Evolutionary conservation across 208 protist genomes (phyloP), one percentile per base, ranked within the genome.

Genomic region (Trypanosoma theileri): DNA sequence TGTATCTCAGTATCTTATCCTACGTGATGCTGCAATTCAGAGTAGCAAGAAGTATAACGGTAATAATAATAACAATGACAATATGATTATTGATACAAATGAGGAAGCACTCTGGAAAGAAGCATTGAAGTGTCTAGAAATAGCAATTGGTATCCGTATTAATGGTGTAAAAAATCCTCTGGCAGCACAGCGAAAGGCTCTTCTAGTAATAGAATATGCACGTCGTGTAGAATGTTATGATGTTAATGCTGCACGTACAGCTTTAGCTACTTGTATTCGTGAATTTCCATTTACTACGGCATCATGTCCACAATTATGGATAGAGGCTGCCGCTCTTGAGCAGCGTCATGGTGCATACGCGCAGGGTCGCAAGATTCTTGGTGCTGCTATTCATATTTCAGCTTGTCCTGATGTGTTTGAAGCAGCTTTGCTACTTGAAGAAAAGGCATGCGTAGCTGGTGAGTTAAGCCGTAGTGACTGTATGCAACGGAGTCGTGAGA

Each of bases 311-410:
- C 79, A 77, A 35, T 71, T 94, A 54, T 96, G 86, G 85, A 21
- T 84, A 22, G 91, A 96, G 75, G 91, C 91, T 26, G 83, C 91
- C 0, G 75, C 66, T 12, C 58, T 93, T 51, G 87, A 96, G 71
- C 73, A 85, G 78, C 83, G 85, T 9, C 81, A 84, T 45, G 79
- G 81, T 26, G 57, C 72, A 65, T 68, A 77, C 45, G 31, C 56
- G 0, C 81, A 92, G 59, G 83, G 84, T 41, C 84, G 88, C 17
- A 77, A 73, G 52, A 76, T 96, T 14, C 76, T 93, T 16, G 74
- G 75, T 26, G 86, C 83, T 16, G 86, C 81, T 9, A 41, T 82
- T 12, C 69, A 84, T 50, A 71, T 92, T 17, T 84, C 84, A 9
- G 69, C 84, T 4, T 81, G 81, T 63, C 69, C 55, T 1, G 51